phyloP scores from a whole-genome alignment of 345 rosid genomes.

The Populus alba region DNA sequence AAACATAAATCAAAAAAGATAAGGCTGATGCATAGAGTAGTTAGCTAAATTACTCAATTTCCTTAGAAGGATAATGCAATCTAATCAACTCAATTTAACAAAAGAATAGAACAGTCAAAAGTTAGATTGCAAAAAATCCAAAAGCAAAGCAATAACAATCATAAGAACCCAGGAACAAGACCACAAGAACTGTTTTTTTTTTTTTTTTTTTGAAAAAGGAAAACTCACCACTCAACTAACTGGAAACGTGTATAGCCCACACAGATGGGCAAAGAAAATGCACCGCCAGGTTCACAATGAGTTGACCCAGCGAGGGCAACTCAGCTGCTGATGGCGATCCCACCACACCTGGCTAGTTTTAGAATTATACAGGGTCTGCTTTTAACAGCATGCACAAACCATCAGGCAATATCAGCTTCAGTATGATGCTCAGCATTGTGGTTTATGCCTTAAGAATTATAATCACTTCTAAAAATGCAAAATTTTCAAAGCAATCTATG shows the following conservation, averaged over 20 bases:
- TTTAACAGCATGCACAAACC: neutral
- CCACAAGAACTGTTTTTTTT: neutral
- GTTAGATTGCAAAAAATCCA: neutral
- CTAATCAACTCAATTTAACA: neutral
- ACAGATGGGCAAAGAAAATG: conserved; percentile 89
- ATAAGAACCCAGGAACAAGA: neutral
- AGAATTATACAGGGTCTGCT: neutral
- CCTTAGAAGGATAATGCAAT: neutral
- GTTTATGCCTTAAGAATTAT: neutral
- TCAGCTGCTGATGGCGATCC: conserved; percentile 52
- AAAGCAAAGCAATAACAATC: neutral
- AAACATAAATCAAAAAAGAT: neutral
- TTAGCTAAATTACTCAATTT: neutral
- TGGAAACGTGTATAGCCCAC: conserved; percentile 87
- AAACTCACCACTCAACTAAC: conserved; percentile 74
- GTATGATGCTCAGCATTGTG: neutral
- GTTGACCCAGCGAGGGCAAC: conserved; percentile 43
- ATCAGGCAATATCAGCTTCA: neutral
- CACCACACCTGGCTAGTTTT: conserved; percentile 1
- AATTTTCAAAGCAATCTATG: neutral
- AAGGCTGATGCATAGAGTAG: neutral
- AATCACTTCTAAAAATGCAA: neutral
- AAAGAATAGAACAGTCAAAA: neutral
- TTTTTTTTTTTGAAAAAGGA: neutral
- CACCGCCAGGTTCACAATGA: conserved; percentile 77